Evolutionary conservation across 176 grass and related monocot species (phyloP).

Genomic region (Juncus inflexus): DNA sequence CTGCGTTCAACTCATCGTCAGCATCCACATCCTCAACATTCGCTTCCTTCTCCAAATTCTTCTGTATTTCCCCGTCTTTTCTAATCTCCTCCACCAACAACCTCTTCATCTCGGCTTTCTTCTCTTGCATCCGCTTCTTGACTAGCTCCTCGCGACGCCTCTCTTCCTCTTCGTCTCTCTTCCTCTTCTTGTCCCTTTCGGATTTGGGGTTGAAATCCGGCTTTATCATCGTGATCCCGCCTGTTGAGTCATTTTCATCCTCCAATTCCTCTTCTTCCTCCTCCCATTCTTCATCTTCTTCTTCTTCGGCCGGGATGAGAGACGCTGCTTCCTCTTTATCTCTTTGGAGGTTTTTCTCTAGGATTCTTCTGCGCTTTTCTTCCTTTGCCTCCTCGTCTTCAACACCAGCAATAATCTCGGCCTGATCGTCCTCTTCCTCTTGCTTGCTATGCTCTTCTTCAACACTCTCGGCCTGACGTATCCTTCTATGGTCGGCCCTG

Average conservation of each 20-base stretch:
- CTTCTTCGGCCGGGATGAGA: constrained; percentile 46
- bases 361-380: constrained; percentile 72
- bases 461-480: constrained; percentile 73
- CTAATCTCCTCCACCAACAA: constrained; percentile 88
- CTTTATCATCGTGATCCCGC: constrained; percentile 84
- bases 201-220: constrained; percentile 86
- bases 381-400: constrained; percentile 77
- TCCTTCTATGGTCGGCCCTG: constrained; percentile 69
- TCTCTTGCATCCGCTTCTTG: constrained; percentile 71
- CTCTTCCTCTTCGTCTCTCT: constrained; percentile 86
- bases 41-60: constrained; percentile 71
- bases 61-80: constrained; percentile 71
- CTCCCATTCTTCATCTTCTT: constrained; percentile 48
- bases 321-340: constrained; percentile 51
- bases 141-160: constrained; percentile 67
- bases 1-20: constrained; percentile 89
- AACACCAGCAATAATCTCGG: too few relatives aligned
- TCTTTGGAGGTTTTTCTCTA: constrained; percentile 50
- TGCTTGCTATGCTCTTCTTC: constrained; percentile 48
- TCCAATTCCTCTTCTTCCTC: constrained; percentile 47
- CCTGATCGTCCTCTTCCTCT: constrained; percentile 61
- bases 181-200: constrained; percentile 85
- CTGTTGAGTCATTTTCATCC: constrained; percentile 78
- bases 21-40: constrained; percentile 69
- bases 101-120: constrained; percentile 61